A percentile compares a stretch with the other conserved stretches of the same genome.
Evolutionary conservation across 2,329 filamentous ascomycete genomes (phyloP).

Genomic region (Esteya vermicola): DNA sequence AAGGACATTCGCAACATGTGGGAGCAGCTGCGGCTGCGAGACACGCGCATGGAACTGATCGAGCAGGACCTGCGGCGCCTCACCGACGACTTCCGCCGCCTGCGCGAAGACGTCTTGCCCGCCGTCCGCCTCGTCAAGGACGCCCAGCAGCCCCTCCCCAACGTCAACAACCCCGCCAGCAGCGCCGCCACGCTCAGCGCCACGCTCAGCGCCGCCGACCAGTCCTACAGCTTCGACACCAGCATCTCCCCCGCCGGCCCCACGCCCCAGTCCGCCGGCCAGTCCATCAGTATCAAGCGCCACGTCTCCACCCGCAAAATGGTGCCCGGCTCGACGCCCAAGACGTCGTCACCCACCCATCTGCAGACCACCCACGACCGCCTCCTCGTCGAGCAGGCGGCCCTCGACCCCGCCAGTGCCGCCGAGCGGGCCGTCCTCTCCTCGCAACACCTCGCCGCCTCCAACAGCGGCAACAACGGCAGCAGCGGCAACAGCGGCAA

Average conservation of each 20-base stretch:
- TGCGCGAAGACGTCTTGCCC: constrained; percentile 84
- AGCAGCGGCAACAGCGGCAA: constrained; percentile 38
- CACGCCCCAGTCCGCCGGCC: constrained; percentile 26
- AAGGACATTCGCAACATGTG: constrained; percentile 89
- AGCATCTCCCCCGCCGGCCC: constrained; percentile 10
- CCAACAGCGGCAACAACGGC: constrained; percentile 48
- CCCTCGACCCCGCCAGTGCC: constrained; percentile 54
- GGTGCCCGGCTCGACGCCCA: constrained; percentile 51
- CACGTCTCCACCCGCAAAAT: constrained; percentile 67
- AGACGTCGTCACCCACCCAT: constrained; percentile 62
- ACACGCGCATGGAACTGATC: constrained; percentile 73
- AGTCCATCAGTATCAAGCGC: constrained; percentile 46
- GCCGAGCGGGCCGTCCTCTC: constrained; percentile 52
- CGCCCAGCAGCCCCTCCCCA: constrained; percentile 72
- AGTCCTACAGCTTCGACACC: constrained; percentile 28
- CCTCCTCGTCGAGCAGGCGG: constrained; percentile 46
- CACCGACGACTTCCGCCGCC: constrained; percentile 73
- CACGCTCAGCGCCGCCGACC: constrained; percentile 23
- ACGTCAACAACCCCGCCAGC: constrained; percentile 53
- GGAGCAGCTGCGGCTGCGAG: constrained; percentile 74
- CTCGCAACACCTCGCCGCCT: constrained; percentile 55
- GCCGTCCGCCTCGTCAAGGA: constrained; percentile 86
- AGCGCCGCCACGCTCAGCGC: constrained; percentile 83
- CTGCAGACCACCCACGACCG: constrained; percentile 55
- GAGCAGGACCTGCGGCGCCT: constrained; percentile 75